phyloP scores from a whole-genome alignment of 148 eudicot genomes.

The Suaeda aralocaspica region DNA sequence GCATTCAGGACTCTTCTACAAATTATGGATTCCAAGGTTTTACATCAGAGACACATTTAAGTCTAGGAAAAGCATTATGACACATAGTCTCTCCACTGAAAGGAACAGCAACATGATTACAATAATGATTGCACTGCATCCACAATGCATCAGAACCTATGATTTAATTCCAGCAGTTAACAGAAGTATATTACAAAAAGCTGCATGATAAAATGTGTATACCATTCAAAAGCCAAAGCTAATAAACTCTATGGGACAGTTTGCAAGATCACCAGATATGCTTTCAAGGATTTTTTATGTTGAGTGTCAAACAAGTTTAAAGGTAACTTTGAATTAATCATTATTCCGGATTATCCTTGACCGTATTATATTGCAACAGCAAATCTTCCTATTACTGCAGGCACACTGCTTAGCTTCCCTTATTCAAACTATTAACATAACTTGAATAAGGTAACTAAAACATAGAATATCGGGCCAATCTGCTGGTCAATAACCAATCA shows the following conservation, averaged over 20 bases:
- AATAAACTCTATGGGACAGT: neutral
- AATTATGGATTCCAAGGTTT: neutral
- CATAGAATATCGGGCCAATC: neutral
- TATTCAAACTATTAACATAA: neutral
- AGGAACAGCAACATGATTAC: neutral
- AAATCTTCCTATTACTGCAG: neutral
- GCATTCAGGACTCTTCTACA: neutral
- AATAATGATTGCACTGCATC: neutral
- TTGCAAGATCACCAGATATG: neutral
- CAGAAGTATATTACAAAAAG: neutral
- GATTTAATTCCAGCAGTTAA: neutral
- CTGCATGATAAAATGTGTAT: neutral
- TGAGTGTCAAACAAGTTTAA: too few species aligned
- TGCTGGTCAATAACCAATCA: neutral
- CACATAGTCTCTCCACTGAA: neutral
- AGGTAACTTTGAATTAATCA: neutral
- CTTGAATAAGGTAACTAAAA: neutral
- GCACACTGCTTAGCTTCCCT: neutral
- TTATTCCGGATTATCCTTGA: too few species aligned
- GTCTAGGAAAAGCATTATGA: neutral
- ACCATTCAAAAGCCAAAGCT: neutral
- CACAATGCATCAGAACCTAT: neutral
- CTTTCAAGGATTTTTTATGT: neutral
- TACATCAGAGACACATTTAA: too few species aligned
- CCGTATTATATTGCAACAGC: neutral